A percentile compares a stretch with the other conserved stretches of the same genome.
Evolutionary conservation across 129 eudicot species (phyloP).

Genomic region (Centella asiatica): DNA sequence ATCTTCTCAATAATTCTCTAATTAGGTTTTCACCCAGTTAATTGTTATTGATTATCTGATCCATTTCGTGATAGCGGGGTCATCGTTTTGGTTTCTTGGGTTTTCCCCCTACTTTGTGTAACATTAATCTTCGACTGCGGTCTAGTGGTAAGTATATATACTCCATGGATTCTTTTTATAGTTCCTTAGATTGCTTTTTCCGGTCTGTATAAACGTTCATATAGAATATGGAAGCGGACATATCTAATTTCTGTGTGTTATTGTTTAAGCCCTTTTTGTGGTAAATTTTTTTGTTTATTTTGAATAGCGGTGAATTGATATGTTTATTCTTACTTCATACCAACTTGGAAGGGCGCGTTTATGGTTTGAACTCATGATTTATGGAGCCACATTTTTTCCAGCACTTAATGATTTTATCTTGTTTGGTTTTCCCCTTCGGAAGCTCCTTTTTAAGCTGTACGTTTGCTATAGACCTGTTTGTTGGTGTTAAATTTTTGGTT

Average conservation of each 20-base stretch:
- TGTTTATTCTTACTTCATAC: no score
- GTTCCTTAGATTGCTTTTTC: neutral
- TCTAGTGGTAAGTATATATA: constrained; percentile 25
- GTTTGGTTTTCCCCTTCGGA: neutral
- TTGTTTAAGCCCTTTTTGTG: no score
- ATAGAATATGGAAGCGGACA: neutral
- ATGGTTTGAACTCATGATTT: no score
- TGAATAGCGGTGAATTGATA: no score
- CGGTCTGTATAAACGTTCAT: neutral
- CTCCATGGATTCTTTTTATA: neutral
- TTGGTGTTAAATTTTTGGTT: neutral
- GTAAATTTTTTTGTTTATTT: no score
- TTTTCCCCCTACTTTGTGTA: neutral
- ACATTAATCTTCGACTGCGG: constrained; percentile 5
- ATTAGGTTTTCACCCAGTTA: neutral
- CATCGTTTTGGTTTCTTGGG: neutral
- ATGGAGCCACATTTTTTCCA: no score
- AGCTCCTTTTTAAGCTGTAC: neutral
- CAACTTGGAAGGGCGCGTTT: no score
- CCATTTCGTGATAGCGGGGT: neutral
- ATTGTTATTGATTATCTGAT: constrained; percentile 2
- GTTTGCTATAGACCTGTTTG: neutral
- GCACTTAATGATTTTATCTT: neutral
- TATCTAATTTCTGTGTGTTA: no score
- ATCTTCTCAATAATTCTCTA: constrained; percentile 7